Percentiles rank a stretch among this genome's conserved stretches.
phyloP scores from a whole-genome alignment of 345 rosid genomes.

The Sapria himalayana region DNA sequence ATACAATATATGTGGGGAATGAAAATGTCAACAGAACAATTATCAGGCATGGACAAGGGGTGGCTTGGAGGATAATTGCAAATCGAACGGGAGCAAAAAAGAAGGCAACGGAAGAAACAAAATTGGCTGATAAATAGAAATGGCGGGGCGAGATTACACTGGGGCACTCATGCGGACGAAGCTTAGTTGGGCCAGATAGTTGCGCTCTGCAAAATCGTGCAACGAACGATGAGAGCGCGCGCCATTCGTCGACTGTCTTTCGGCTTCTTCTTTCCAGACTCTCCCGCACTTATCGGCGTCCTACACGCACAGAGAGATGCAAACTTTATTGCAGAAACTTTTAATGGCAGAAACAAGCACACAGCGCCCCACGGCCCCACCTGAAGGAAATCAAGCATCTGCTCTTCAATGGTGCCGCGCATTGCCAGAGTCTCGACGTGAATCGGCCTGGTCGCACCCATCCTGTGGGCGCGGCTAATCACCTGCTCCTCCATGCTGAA shows the following conservation, averaged over 20 bases:
- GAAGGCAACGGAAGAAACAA: no score
- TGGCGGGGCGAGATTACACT: no score
- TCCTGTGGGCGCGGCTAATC: conserved; percentile 77
- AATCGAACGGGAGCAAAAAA: no score
- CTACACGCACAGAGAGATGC: conserved; percentile 17
- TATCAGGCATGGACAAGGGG: no score
- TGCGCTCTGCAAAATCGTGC: conserved; percentile 82
- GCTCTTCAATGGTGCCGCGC: conserved; percentile 82
- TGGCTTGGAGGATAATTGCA: no score
- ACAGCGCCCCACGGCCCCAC: conserved; percentile 13
- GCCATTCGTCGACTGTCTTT: conserved; percentile 21
- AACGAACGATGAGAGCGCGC: conserved; percentile 30
- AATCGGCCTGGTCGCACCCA: conserved; percentile 85
- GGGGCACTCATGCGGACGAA: no score
- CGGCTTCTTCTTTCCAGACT: conserved; percentile 27
- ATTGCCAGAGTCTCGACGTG: conserved; percentile 76
- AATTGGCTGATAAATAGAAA: no score
- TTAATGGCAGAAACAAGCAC: neutral
- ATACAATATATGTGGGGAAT: no score
- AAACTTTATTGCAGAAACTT: neutral
- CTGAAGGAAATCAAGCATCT: conserved; percentile 70
- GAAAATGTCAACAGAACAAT: no score
- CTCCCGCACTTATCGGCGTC: conserved; percentile 37
- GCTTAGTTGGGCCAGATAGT: conserved; percentile 45
- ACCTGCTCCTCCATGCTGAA: conserved; percentile 92